Percentiles rank a stretch among this genome's conserved stretches.
phyloP scores from a whole-genome alignment of 2,329 filamentous ascomycete species.

The Fusarium citri region DNA sequence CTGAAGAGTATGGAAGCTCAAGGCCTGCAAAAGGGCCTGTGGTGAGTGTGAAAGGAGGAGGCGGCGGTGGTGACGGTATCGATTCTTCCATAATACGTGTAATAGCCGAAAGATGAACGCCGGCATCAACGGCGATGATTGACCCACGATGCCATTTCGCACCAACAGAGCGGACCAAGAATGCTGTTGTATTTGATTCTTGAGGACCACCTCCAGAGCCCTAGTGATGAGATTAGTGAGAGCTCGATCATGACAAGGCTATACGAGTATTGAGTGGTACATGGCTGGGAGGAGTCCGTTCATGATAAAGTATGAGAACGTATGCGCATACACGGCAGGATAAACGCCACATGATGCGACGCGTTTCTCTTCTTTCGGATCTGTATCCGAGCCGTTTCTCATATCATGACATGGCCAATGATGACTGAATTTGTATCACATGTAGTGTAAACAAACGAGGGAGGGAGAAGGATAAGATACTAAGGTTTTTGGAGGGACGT shows the following conservation, averaged over 20 bases:
- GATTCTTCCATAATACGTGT: conserved; percentile 78
- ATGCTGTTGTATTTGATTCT: conserved; percentile 89
- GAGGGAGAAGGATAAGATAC: not conserved
- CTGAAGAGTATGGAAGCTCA: conserved; percentile 72
- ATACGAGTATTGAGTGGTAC: conserved; percentile 4
- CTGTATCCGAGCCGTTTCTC: conserved; percentile 14
- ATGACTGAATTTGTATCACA: conserved; percentile 5
- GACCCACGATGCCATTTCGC: conserved; percentile 85
- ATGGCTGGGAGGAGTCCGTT: conserved; percentile 9
- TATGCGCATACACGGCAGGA: not conserved
- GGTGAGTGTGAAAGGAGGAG: conserved; percentile 65
- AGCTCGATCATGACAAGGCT: not conserved
- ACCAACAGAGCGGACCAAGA: conserved; percentile 85
- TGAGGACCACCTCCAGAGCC: conserved; percentile 89
- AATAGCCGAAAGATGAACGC: conserved; percentile 88
- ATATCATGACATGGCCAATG: not conserved
- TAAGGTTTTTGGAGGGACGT: conserved; percentile 52
- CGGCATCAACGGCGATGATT: conserved; percentile 91
- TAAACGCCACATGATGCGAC: conserved; percentile 22
- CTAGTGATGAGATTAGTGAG: conserved; percentile 58
- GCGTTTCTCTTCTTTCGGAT: conserved; percentile 4
- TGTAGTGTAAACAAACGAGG: conserved; percentile 24
- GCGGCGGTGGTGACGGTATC: conserved; percentile 52
- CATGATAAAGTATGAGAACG: not conserved
- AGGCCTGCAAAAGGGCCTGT: conserved; percentile 85